Evolutionary conservation across 1,284 basidiomycete species (phyloP).

Genomic region (Trametes sp.): DNA sequence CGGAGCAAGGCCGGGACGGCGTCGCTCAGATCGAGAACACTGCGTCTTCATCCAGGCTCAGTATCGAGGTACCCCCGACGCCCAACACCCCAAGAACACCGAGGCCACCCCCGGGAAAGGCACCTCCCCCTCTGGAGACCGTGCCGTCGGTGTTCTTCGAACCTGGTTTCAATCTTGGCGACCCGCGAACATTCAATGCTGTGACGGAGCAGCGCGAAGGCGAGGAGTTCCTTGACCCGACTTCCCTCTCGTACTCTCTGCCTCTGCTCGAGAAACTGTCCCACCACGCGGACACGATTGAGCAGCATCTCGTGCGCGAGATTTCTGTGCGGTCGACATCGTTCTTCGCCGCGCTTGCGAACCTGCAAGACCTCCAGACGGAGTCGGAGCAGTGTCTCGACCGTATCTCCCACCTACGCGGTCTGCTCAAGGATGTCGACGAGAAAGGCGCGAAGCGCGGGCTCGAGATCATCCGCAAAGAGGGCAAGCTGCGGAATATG

Average conservation of each 20-base stretch:
- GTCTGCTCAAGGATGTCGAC: constrained; percentile 80
- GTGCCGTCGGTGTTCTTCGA: constrained; percentile 89
- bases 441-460: constrained; percentile 81
- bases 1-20: constrained; percentile 55
- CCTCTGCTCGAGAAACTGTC: constrained; percentile 92
- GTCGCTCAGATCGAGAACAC: constrained; percentile 50
- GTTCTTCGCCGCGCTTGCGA: constrained; percentile 96
- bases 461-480: constrained; percentile 73
- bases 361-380: constrained; percentile 90
- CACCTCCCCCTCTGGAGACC: constrained; percentile 74
- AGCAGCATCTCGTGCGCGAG: constrained; percentile 94
- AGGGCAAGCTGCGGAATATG: constrained; percentile 70
- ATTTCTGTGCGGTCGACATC: constrained; percentile 91
- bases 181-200: constrained; percentile 83
- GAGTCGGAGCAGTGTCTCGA: constrained; percentile 87
- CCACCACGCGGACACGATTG: constrained; percentile 93
- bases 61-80: constrained; percentile 28
- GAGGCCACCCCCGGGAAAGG: constrained; percentile 42
- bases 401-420: constrained; percentile 79
- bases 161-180: constrained; percentile 83
- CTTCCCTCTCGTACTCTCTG: constrained; percentile 68
- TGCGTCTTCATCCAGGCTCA: constrained; percentile 34
- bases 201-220: constrained; percentile 67
- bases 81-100: constrained; percentile 45
- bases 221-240: constrained; percentile 55